phyloP scores from a whole-genome alignment of 495 filamentous ascomycete species.

The Penicillium angulare region DNA sequence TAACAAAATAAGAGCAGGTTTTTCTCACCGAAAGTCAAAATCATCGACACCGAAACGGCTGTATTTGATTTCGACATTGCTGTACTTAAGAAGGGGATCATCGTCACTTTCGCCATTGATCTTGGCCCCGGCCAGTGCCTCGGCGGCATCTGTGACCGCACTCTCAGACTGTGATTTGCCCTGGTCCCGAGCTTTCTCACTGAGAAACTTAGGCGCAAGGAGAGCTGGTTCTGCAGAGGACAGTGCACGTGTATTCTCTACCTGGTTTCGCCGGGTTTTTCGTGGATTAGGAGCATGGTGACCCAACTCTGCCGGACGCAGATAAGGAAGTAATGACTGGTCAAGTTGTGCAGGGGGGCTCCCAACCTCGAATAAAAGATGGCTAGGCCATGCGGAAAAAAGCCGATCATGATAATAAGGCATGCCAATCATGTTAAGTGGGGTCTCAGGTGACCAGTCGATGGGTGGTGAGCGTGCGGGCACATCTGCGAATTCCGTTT shows the following conservation, averaged over 20 bases:
- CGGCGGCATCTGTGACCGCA: conserved; percentile 59
- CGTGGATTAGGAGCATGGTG: conserved; percentile 76
- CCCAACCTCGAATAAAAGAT: conserved; percentile 78
- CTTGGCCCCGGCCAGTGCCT: conserved; percentile 58
- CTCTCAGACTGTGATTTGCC: conserved; percentile 51
- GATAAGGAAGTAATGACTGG: conserved; percentile 62
- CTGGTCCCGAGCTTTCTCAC: conserved; percentile 79
- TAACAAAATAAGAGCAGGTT: neutral
- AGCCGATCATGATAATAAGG: conserved; percentile 88
- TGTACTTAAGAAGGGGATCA: conserved; percentile 82
- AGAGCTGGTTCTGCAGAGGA: conserved; percentile 51
- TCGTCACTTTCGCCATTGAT: conserved; percentile 59
- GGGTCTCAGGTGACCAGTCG: conserved; percentile 74
- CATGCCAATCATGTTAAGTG: conserved; percentile 83
- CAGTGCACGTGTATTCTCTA: conserved; percentile 69
- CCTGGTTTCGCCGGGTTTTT: conserved; percentile 71
- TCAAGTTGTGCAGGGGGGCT: conserved; percentile 78
- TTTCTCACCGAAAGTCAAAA: conserved; percentile 85
- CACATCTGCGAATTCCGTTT: conserved; percentile 73
- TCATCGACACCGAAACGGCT: conserved; percentile 97
- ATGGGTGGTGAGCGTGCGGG: conserved; percentile 48
- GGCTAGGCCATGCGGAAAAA: conserved; percentile 84
- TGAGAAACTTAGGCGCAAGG: conserved; percentile 81
- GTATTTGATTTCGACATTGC: conserved; percentile 93
- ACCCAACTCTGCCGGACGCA: conserved; percentile 68